Conservation (phyloP, 179 eudicot species). For the Camellia oleifera region DNA sequence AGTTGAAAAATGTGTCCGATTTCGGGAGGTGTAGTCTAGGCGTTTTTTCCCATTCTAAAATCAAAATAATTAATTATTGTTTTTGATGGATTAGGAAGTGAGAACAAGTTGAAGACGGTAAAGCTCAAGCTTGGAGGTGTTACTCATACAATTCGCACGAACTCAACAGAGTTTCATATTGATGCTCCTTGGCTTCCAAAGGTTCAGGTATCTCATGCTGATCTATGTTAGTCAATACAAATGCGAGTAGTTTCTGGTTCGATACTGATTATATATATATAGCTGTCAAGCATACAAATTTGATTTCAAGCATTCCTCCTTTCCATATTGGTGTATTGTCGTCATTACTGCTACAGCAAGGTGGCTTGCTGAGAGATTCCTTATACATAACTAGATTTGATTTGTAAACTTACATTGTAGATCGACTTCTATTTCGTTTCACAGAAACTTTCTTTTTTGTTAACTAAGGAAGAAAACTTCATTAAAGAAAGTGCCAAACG, state of each 20-base stretch:
- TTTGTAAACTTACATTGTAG: background rate
- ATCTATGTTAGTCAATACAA: background rate
- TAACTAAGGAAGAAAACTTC: too few relatives aligned
- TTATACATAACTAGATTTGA: background rate
- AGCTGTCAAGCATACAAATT: background rate
- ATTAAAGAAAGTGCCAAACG: too few relatives aligned
- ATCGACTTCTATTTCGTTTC: background rate
- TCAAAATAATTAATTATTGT: background rate
- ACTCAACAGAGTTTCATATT: background rate
- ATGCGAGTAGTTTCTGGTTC: background rate
- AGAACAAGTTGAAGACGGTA: constrained; percentile 33
- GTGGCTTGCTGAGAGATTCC: background rate
- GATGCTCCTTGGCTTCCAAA: constrained; percentile 4
- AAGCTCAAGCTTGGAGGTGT: constrained; percentile 40
- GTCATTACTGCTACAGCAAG: background rate
- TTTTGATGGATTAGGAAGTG: constrained; percentile 18
- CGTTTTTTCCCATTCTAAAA: background rate
- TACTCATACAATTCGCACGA: constrained; percentile 34
- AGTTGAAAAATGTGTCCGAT: constrained; percentile 7
- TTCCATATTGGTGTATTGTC: background rate
- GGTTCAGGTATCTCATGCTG: constrained; percentile 9
- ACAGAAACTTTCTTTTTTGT: background rate
- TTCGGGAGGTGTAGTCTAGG: background rate
- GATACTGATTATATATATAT: background rate
- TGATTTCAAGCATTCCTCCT: background rate